These are phyloP conservation scores for Phytophthora sojae DNA, from an alignment of 352 stramenopile genomes.

Conservation along the genomic window DNA sequence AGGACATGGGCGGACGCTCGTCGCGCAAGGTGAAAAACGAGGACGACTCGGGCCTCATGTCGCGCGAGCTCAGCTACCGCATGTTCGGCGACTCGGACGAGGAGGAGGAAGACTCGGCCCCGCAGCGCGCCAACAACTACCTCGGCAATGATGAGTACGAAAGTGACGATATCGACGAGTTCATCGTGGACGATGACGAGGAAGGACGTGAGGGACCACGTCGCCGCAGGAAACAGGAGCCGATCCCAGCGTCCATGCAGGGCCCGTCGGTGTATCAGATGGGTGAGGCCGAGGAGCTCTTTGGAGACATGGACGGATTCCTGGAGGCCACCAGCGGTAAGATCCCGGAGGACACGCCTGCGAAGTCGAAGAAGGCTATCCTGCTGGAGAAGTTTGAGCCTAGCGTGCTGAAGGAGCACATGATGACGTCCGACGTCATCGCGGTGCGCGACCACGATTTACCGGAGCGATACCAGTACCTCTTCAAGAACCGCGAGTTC, in stretches of 20 bases:
- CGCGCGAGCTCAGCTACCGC: conserved; percentile 84
- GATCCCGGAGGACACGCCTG: conserved; percentile 34
- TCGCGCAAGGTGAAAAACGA: conserved; percentile 78
- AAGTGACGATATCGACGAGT: conserved; percentile 91
- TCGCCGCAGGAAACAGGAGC: conserved; percentile 79
- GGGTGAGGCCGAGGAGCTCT: conserved; percentile 90
- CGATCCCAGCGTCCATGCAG: conserved; percentile 79
- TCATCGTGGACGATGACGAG: conserved; percentile 92
- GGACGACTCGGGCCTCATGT: conserved; percentile 85
- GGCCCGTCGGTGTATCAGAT: conserved; percentile 91
- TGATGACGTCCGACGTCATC: conserved; percentile 89
- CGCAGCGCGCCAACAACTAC: conserved; percentile 78
- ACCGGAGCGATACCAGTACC: conserved; percentile 80
- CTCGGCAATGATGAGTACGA: conserved; percentile 90
- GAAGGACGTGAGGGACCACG: conserved; percentile 81
- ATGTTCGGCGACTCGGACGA: conserved; percentile 93
- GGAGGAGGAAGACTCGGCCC: conserved; percentile 83
- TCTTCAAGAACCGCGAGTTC: conserved; percentile 78
- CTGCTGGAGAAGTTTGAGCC: conserved; percentile 90
- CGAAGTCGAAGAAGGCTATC: conserved; percentile 86
- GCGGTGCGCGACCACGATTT: conserved; percentile 84
- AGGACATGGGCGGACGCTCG: conserved; percentile 66
- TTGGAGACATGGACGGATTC: conserved; percentile 91
- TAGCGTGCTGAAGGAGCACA: conserved; percentile 87
- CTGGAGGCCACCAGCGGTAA: conserved; percentile 78